Percentiles rank a stretch among this genome's conserved stretches.
Evolutionary conservation across 1,284 basidiomycete species (phyloP).

Genomic region (Flammula alnicola): DNA sequence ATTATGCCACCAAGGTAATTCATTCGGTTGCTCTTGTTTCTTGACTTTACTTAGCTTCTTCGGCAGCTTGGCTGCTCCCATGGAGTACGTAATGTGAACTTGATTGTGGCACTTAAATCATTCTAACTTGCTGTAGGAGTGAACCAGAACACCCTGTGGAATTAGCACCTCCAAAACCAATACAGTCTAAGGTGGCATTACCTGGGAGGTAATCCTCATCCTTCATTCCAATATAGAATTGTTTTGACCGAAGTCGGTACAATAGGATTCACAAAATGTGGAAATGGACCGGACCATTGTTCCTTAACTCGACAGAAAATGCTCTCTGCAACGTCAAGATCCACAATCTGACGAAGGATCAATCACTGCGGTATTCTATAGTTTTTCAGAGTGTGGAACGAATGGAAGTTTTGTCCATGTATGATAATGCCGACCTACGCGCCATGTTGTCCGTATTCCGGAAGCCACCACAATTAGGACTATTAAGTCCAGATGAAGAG

Average conservation of each 20-base stretch:
- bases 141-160: conserved; percentile 27
- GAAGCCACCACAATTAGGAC: conserved; percentile 55
- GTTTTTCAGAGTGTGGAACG: conserved; percentile 43
- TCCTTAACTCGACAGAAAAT: conserved; percentile 35
- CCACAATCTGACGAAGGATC: conserved; percentile 45
- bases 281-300: conserved; percentile 55
- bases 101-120: neutral
- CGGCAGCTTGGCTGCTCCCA: conserved; percentile 40
- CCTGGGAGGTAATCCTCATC: conserved; percentile 37
- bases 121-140: conserved; percentile 19
- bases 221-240: no score
- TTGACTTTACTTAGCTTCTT: neutral
- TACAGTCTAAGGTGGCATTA: conserved; percentile 23
- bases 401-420: conserved; percentile 50
- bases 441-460: conserved; percentile 52
- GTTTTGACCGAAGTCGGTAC: no score
- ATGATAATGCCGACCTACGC: conserved; percentile 49
- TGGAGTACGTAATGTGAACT: conserved; percentile 1
- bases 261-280: no score
- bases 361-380: conserved; percentile 50
- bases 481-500: conserved; percentile 43
- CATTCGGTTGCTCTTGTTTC: neutral
- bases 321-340: conserved; percentile 53
- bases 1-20: conserved; percentile 50
- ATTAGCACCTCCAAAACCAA: conserved; percentile 23